These are phyloP conservation scores for Antitrichia curtipendula DNA, from an alignment of 225 moss, liverwort and hornwort genomes.

Conservation along the genomic window DNA sequence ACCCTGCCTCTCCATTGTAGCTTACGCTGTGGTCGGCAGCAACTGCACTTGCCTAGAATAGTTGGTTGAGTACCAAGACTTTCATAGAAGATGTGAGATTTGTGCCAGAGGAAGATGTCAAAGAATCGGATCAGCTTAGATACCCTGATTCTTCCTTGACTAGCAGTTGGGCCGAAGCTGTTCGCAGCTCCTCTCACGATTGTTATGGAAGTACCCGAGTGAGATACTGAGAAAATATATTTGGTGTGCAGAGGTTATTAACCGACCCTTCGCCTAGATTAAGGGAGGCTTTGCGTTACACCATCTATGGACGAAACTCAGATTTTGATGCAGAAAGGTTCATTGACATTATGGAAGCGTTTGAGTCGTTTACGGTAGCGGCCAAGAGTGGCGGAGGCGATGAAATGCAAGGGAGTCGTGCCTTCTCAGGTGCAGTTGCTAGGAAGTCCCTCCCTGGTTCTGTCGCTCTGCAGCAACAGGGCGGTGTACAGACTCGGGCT, in stretches of 20 bases:
- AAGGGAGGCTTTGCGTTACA: constrained; percentile 71
- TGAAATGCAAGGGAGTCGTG: constrained; percentile 64
- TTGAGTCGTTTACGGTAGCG: constrained; percentile 82
- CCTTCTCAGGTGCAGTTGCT: constrained; percentile 55
- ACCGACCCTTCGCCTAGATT: constrained; percentile 84
- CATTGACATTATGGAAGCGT: constrained; percentile 98
- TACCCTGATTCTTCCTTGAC: neutral
- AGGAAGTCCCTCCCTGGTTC: constrained; percentile 14
- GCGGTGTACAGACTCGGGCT: constrained; percentile 65
- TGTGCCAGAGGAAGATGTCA: neutral
- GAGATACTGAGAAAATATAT: neutral
- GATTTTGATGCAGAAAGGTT: constrained; percentile 92
- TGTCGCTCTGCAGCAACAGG: constrained; percentile 9
- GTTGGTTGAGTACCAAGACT: neutral
- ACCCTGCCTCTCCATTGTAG: neutral
- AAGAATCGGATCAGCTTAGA: neutral
- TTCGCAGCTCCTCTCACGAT: neutral
- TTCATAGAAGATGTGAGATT: neutral
- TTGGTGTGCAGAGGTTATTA: constrained; percentile 64
- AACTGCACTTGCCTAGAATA: neutral
- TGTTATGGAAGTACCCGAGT: neutral
- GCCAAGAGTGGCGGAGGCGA: constrained; percentile 82
- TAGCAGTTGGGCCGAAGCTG: neutral
- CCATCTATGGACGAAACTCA: constrained; percentile 88
- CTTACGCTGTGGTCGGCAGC: neutral